These are phyloP conservation scores for Butyriboletus loyo DNA, from an alignment of 768 basidiomycete species.

Conservation along the genomic window DNA sequence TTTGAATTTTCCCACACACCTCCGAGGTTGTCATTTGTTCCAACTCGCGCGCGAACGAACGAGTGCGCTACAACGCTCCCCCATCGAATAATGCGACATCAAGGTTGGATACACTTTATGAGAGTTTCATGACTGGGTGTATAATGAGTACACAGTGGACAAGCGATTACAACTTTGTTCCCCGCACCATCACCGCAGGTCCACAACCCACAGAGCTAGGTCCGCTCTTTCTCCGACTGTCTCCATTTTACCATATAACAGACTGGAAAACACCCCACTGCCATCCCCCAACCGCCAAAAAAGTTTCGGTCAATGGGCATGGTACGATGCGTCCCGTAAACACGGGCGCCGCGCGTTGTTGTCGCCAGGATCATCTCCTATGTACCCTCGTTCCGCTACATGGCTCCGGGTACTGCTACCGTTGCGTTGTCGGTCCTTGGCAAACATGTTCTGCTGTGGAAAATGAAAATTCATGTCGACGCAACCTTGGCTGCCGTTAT, in stretches of 20 bases:
- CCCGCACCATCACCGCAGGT: background rate
- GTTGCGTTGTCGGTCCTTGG: background rate
- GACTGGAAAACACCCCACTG: background rate
- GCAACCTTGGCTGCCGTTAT: background rate
- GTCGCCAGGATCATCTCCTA: background rate
- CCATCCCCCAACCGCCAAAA: background rate
- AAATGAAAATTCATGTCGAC: too few species aligned
- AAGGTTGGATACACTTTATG: background rate
- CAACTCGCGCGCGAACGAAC: too few species aligned
- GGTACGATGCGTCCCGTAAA: background rate
- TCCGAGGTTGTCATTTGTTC: background rate
- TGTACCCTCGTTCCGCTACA: background rate
- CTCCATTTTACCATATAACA: background rate
- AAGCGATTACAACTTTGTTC: background rate
- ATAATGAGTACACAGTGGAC: background rate
- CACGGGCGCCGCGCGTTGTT: background rate
- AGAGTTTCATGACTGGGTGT: background rate
- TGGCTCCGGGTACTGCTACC: background rate
- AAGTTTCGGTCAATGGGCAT: too few species aligned
- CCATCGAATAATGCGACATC: background rate
- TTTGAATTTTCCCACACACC: background rate
- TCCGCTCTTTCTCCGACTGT: background rate
- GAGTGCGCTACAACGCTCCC: background rate
- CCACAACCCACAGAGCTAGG: background rate
- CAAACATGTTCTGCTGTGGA: background rate